These are phyloP conservation scores for slime mould (Dictyostelium discoideum) DNA, from an alignment of 78 protist species.

Conservation along the genomic window DNA sequence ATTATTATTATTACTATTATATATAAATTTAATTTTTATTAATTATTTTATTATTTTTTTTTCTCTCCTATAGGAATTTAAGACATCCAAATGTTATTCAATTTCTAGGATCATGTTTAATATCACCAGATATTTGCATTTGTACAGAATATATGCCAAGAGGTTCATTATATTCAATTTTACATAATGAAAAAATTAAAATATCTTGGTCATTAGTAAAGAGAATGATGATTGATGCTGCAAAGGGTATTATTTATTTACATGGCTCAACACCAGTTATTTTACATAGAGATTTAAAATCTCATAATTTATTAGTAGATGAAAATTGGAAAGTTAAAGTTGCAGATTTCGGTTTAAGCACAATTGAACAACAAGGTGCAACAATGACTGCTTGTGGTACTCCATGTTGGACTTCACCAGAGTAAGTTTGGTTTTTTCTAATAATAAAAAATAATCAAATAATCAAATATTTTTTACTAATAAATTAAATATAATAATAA, in stretches of 20 bases:
- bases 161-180: slow-evolving; percentile 66
- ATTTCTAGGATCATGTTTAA: slow-evolving; percentile 77
- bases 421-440: not conserved
- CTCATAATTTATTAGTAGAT: slow-evolving; percentile 83
- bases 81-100: slow-evolving; percentile 86
- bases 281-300: slow-evolving; percentile 82
- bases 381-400: slow-evolving; percentile 88
- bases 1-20: not conserved
- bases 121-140: slow-evolving; percentile 83
- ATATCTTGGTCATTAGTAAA: slow-evolving; percentile 5
- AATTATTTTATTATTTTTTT: not conserved
- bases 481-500: no score
- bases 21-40: no score
- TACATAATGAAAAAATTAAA: slow-evolving; percentile 20
- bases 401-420: slow-evolving; percentile 88
- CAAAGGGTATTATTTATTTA: slow-evolving; percentile 69
- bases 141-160: slow-evolving; percentile 83
- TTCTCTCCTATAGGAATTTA: not conserved
- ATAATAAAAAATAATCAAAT: no score
- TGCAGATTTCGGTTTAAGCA: slow-evolving; percentile 81
- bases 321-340: slow-evolving; percentile 86
- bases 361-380: slow-evolving; percentile 53
- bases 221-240: slow-evolving; percentile 68
- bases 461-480: no score
- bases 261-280: slow-evolving; percentile 81